Base-by-base conservation (phyloP, 352 stramenopile species). In the Nothophytophthora sp. region DNA sequence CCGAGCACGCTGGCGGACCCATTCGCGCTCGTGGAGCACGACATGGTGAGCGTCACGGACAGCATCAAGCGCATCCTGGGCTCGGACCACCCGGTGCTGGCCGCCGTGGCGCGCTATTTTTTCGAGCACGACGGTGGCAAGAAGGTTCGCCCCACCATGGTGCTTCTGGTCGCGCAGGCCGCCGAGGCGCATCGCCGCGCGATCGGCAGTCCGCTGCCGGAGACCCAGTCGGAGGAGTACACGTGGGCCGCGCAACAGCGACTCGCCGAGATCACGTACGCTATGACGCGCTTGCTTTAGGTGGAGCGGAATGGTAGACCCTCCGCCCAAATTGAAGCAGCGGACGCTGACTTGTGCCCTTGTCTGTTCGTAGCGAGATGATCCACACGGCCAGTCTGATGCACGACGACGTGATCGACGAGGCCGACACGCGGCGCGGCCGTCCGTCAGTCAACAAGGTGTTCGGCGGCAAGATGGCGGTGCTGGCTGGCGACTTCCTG, bases 351-450 rank as follows among this genome's bases (percentile, higher is more conserved):
- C 1, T 55, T 49, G 39, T 28, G 9, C 19, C 25, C 5, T 42
- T 22, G 11, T 46, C 27, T 45, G 1, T 22, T 46, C 8, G 29
- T 57, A 88, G 82, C 25, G 97, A 99, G 81, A 98, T 99, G 91
- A 99, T 99, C 73, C 97, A 99, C 79, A 99, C 97, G 18, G 96
- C 97, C 46, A 98, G 87, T 67, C 60, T 99, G 32, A 97, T 99
- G 65, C 97, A 99, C 67, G 97, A 99, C 76, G 97, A 99, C 66
- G 97, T 99, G 42, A 99, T 99, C 63, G 97, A 99, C 65, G 90
- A 97, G 52, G 90, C 96, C 15, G 96, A 99, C 57, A 99, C 93
- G 48, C 88, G 97, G 2, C 87, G 97, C 15, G 96, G 96, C 6
- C 74, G 95, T 18, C 80, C 95, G 22, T 95, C 94, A 3, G 96